phyloP scores from a whole-genome alignment of 2,329 filamentous ascomycete genomes.

The Triangularia setosa region DNA sequence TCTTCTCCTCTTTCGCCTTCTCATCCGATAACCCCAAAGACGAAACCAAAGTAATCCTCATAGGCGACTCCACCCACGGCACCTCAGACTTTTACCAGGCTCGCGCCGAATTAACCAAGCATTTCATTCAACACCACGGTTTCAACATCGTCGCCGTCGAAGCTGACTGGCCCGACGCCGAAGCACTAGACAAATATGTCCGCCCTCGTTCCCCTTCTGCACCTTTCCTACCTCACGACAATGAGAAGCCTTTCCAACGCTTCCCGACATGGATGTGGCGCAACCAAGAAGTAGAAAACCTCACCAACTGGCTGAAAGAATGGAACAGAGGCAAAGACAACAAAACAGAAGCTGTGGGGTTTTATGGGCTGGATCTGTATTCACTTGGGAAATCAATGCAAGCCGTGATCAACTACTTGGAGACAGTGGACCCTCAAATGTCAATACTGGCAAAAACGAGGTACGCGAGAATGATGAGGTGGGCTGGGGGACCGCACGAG shows the following conservation, averaged over 20 bases:
- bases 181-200: constrained; percentile 48
- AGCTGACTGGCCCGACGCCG: constrained; percentile 52
- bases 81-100: constrained; percentile 53
- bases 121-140: constrained; percentile 45
- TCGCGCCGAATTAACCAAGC: constrained; percentile 48
- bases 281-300: constrained; percentile 47
- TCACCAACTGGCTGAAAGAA: constrained; percentile 49
- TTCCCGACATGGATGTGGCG: constrained; percentile 57
- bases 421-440: constrained; percentile 40
- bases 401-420: constrained; percentile 46
- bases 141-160: constrained; percentile 50
- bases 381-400: constrained; percentile 44
- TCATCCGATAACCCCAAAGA: no score
- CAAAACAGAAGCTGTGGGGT: constrained; percentile 29
- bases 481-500: constrained; percentile 45
- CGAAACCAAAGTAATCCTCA: constrained; percentile 25
- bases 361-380: constrained; percentile 52
- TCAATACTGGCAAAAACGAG: constrained; percentile 40
- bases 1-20: constrained; percentile 9
- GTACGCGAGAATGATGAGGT: constrained; percentile 45
- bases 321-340: constrained; percentile 32
- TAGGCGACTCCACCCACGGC: constrained; percentile 39
- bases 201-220: constrained; percentile 37
- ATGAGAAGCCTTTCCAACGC: constrained; percentile 41
- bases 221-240: constrained; percentile 30